These are phyloP conservation scores for Amauroascus niger DNA, from an alignment of 2,329 filamentous ascomycete genomes.

Conservation along the genomic window DNA sequence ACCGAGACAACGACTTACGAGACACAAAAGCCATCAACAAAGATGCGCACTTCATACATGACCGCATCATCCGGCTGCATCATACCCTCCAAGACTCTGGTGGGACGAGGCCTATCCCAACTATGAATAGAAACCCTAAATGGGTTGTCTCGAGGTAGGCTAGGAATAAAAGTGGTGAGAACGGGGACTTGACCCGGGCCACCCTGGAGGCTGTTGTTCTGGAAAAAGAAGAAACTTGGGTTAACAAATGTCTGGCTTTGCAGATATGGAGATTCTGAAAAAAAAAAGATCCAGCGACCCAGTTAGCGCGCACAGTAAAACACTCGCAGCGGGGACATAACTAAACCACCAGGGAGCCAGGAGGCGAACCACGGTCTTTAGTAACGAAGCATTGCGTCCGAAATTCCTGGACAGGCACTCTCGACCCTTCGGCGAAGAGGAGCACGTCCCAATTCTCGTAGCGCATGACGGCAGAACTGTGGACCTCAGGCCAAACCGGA, in stretches of 20 bases:
- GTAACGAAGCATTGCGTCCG: constrained; percentile 65
- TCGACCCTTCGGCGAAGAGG: constrained; percentile 60
- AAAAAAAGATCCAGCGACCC: not conserved
- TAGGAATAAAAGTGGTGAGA: constrained; percentile 62
- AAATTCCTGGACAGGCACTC: constrained; percentile 71
- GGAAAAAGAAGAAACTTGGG: constrained; percentile 20
- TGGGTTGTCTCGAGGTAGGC: constrained; percentile 46
- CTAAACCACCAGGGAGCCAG: constrained; percentile 14
- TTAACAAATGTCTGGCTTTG: constrained; percentile 37
- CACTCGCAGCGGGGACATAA: constrained; percentile 12
- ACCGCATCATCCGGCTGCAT: constrained; percentile 49
- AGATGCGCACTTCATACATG: constrained; percentile 56
- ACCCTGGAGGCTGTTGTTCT: constrained; percentile 16
- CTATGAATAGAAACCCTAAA: constrained; percentile 68
- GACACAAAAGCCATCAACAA: constrained; percentile 56
- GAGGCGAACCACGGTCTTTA: constrained; percentile 37
- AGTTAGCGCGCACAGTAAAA: not conserved
- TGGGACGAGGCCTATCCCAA: constrained; percentile 56
- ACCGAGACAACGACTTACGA: constrained; percentile 41
- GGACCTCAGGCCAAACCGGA: not conserved
- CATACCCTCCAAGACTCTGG: constrained; percentile 47
- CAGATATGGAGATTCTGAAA: constrained; percentile 45
- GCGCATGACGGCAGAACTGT: constrained; percentile 48
- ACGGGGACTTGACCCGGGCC: constrained; percentile 46
- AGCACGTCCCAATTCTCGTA: constrained; percentile 82